Evolutionary conservation across 1,139 yeast genomes (phyloP), one percentile per base, ranked within the genome.

Genomic region (Pneumocystis carinii): DNA sequence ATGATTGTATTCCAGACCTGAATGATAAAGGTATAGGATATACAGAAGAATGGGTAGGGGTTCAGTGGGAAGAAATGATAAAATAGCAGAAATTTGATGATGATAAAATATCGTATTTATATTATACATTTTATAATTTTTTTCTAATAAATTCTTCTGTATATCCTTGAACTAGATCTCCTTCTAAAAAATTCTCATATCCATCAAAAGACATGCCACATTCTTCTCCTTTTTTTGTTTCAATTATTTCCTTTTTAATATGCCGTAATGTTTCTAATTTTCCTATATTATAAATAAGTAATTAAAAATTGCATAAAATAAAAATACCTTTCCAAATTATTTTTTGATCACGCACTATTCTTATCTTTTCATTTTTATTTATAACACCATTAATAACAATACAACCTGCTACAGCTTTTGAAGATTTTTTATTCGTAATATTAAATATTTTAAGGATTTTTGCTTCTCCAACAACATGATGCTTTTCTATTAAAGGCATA

Each of bases 31-130:
- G 83, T 59, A 92, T 89, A 27, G 96, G 88, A 0, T 92, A 92
- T 70, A 81, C 85, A 1, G 90, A 87, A 71, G 98, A 92, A 73
- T 87, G 86, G 85, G 87, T 87, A 67, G 96, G 92, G 37, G 96
- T 90, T 14, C 98, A 92, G 74, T 92, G 97, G 97, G 98, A 92
- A 73, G 72, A 71, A 42, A 65, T 62, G 24, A 64, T 38, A n/a
- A 56, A 37, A 57, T 39, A 37, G 15, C 6, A 56, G 8, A 24
- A 37, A 12, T 39, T 29, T 57, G 14, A 27, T 38, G 60, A 14
- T 48, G 24, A 41, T 32, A 7, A 36, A 14, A 17, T 17, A 27
- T 37, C 12, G 7, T 17, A 27, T 29, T 17, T 19, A 39, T 57
- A 19, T 12, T 39, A 37, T 17, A 57, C 4, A 19, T 12, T n/a